Conservation (phyloP, 2,329 filamentous ascomycete species). For the Botrytis elliptica region DNA sequence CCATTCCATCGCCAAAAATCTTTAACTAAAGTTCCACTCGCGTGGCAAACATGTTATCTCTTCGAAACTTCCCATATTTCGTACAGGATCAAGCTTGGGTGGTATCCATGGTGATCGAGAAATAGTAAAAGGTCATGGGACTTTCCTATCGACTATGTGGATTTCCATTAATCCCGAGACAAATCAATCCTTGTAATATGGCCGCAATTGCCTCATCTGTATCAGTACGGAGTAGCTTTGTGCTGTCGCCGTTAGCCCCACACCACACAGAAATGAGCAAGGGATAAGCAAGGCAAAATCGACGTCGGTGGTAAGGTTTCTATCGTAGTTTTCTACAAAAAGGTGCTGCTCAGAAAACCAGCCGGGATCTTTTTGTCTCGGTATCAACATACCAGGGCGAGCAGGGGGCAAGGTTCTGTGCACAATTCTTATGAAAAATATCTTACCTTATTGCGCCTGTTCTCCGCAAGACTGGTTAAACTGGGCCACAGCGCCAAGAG, state of each 20-base stretch:
- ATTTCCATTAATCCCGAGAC: conserved; percentile 1
- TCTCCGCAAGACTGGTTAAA: conserved; percentile 1
- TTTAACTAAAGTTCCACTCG: not conserved
- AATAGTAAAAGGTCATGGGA: conserved; percentile 10
- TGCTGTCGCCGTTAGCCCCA: conserved; percentile 9
- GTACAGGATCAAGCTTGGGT: not conserved
- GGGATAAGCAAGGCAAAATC: conserved; percentile 17
- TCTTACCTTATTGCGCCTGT: not conserved
- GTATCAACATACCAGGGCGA: not conserved
- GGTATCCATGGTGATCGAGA: not conserved
- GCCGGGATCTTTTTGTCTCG: conserved; percentile 7
- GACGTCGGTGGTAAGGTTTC: conserved; percentile 11
- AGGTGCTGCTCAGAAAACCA: conserved; percentile 1
- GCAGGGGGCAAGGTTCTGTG: not conserved
- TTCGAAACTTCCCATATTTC: conserved; percentile 4
- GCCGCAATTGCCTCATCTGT: conserved; percentile 7
- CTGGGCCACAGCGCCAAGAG: not conserved
- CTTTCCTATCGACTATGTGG: conserved; percentile 1
- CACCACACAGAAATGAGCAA: not conserved
- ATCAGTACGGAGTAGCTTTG: not conserved
- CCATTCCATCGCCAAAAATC: conserved; percentile 6
- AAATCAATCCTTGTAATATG: conserved; percentile 6
- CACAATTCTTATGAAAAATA: not conserved
- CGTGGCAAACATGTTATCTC: conserved; percentile 13
- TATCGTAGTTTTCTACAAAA: not conserved